These are phyloP conservation scores for Saccharomycopsis javanensis DNA, from an alignment of 805 yeast species.

Conservation along the genomic window DNA sequence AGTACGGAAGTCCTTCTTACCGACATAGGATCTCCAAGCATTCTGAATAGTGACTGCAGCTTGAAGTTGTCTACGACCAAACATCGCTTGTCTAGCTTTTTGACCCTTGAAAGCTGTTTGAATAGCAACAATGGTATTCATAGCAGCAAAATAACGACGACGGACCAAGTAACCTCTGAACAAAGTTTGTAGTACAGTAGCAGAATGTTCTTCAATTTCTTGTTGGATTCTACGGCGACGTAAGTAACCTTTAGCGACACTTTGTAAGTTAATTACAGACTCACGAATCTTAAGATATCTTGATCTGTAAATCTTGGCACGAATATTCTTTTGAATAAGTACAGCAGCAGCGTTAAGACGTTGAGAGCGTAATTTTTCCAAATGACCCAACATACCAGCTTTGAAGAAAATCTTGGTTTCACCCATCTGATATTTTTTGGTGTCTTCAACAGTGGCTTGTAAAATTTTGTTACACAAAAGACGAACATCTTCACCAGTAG, in stretches of 20 bases:
- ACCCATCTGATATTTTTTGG: conserved; percentile 76
- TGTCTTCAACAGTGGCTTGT: conserved; percentile 51
- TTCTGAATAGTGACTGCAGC: conserved; percentile 72
- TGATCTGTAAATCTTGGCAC: conserved; percentile 53
- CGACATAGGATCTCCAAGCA: conserved; percentile 55
- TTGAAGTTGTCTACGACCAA: conserved; percentile 39
- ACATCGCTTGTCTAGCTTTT: conserved; percentile 42
- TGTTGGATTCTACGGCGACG: conserved; percentile 45
- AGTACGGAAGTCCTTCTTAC: conserved; percentile 42
- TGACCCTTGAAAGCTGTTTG: conserved; percentile 47
- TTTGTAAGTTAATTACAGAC: conserved; percentile 50
- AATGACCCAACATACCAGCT: conserved; percentile 90
- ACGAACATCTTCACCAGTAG: conserved; percentile 46
- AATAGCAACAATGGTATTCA: conserved; percentile 29
- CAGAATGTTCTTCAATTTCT: conserved; percentile 52
- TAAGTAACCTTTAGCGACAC: conserved; percentile 52
- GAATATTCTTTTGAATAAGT: conserved; percentile 74
- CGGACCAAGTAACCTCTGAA: conserved; percentile 48
- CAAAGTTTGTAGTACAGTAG: conserved; percentile 60
- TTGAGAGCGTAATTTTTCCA: conserved; percentile 77
- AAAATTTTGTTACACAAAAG: conserved; percentile 63
- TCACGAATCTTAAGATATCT: conserved; percentile 44
- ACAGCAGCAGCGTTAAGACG: conserved; percentile 72
- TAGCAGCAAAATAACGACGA: conserved; percentile 25
- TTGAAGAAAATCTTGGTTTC: conserved; percentile 90